A percentile compares a stretch with the other conserved stretches of the same genome.
Conservation (phyloP, 306 rosid species). For the Cicer judaicum region DNA sequence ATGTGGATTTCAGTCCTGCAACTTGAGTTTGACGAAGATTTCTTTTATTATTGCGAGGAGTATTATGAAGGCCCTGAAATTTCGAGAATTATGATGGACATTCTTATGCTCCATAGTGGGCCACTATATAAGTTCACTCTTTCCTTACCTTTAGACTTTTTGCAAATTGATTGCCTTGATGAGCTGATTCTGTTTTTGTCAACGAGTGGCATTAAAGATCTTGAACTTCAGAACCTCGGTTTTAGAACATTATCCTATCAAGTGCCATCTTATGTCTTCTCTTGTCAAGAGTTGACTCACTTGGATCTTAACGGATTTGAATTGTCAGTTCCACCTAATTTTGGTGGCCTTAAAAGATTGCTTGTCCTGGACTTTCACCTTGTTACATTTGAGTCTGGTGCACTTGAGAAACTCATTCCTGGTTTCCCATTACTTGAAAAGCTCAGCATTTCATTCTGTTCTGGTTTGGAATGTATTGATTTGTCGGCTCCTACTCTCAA, state of each 20-base stretch:
- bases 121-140: constrained; percentile 15
- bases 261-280: constrained; percentile 36
- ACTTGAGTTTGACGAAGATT: background rate
- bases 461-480: constrained; percentile 7
- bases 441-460: background rate
- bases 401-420: constrained; percentile 17
- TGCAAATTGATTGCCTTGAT: background rate
- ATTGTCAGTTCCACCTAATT: background rate
- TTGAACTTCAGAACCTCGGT: background rate
- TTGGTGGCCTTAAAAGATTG: constrained; percentile 11
- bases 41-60: background rate
- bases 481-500: constrained; percentile 2
- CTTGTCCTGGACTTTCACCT: background rate
- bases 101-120: constrained; percentile 17
- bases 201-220: background rate
- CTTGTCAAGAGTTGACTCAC: background rate
- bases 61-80: background rate
- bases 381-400: background rate
- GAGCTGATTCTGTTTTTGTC: constrained; percentile 29
- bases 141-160: background rate
- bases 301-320: background rate
- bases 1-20: constrained; percentile 18
- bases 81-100: background rate
- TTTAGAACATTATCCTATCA: background rate
- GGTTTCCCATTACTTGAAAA: background rate